A percentile compares a stretch with the other conserved stretches of the same genome.
These are phyloP conservation scores for Pythium biforme DNA, from an alignment of 352 stramenopile species.

Conservation along the genomic window DNA sequence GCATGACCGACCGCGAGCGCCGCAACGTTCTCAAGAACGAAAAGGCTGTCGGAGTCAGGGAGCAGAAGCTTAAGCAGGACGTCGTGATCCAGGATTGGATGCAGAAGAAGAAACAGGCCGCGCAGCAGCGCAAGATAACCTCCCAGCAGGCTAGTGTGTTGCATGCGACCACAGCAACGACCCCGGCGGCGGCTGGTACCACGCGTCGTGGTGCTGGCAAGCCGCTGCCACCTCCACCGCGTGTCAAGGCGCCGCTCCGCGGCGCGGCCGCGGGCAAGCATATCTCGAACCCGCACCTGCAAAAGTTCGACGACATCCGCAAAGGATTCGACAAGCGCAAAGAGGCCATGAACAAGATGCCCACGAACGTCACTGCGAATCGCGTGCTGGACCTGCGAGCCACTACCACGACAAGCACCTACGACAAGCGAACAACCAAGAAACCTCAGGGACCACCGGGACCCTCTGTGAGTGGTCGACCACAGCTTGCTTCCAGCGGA, in stretches of 20 bases:
- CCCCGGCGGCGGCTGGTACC: too few species aligned
- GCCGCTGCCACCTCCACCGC: constrained; percentile 36
- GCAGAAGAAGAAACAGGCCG: constrained; percentile 61
- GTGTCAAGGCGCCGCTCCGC: constrained; percentile 39
- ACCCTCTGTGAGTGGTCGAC: too few species aligned
- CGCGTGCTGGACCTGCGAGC: constrained; percentile 27
- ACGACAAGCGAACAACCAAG: constrained; percentile 13
- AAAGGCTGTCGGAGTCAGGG: constrained; percentile 36
- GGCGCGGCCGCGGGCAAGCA: constrained; percentile 55
- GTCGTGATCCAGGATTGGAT: constrained; percentile 75
- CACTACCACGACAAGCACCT: neutral
- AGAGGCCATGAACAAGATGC: constrained; percentile 43
- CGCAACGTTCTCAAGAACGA: constrained; percentile 58
- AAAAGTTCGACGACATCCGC: constrained; percentile 70
- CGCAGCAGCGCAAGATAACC: constrained; percentile 46
- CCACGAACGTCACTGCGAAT: constrained; percentile 27
- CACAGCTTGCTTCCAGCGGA: neutral
- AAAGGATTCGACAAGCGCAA: constrained; percentile 56
- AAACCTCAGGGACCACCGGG: neutral
- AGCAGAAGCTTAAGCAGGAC: constrained; percentile 55
- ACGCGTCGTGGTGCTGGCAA: constrained; percentile 16
- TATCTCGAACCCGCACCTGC: constrained; percentile 53
- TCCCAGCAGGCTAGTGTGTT: constrained; percentile 28
- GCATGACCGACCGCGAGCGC: constrained; percentile 65
- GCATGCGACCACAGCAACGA: neutral